phyloP scores from a whole-genome alignment of 2,329 filamentous ascomycete genomes.

The Ascochyta lentis region DNA sequence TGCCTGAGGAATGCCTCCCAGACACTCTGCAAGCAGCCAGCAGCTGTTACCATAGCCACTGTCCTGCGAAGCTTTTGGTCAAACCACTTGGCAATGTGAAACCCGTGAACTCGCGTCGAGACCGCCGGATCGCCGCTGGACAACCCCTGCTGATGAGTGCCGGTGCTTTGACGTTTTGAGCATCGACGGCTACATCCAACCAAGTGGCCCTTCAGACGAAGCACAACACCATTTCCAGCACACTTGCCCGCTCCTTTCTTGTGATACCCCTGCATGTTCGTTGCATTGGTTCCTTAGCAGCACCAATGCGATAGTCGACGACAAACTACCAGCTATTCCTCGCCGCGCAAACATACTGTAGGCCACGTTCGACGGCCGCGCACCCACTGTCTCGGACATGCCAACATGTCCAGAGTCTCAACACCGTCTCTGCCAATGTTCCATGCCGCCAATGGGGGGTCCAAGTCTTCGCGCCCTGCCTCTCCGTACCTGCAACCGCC shows the following conservation, averaged over 20 bases:
- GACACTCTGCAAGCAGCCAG: conserved; percentile 15
- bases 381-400: conserved; percentile 50
- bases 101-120: conserved; percentile 15
- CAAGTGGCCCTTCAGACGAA: conserved; percentile 22
- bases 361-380: conserved; percentile 44
- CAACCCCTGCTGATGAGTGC: conserved; percentile 19
- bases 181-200: conserved; percentile 21
- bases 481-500: conserved; percentile 43
- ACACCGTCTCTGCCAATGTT: conserved; percentile 65
- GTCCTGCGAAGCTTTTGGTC: conserved; percentile 10
- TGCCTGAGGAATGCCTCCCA: not conserved
- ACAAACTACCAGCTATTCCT: conserved; percentile 6
- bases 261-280: conserved; percentile 13
- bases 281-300: conserved; percentile 12
- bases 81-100: conserved; percentile 18
- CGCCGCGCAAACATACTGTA: conserved; percentile 20
- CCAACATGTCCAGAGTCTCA: conserved; percentile 68
- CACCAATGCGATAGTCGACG: conserved; percentile 34
- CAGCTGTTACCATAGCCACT: not conserved
- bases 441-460: conserved; percentile 52
- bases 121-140: conserved; percentile 20
- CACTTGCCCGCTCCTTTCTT: conserved; percentile 9
- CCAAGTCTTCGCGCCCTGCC: conserved; percentile 34
- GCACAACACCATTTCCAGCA: conserved; percentile 12
- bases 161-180: conserved; percentile 34